Evolutionary conservation across 345 rosid genomes (phyloP), one percentile per base, ranked within the genome.

Genomic region (Combretum micranthum): DNA sequence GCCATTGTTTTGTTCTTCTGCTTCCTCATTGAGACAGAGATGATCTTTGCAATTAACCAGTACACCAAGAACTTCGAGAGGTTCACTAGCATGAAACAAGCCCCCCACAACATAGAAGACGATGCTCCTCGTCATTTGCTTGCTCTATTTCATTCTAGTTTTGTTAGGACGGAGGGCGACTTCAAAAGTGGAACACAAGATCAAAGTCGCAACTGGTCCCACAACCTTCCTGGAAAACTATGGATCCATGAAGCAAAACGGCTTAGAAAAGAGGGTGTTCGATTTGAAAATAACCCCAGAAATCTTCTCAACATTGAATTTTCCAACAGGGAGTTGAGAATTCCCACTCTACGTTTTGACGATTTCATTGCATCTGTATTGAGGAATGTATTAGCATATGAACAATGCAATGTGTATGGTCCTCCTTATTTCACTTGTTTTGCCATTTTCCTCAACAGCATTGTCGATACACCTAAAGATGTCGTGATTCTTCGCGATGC

Each of bases 71-170:
- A 32, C 10, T 32, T 32, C 9, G 9, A 32, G 9, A 26, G 25
- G 37, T 47, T 25, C 52, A 17, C 23, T n/a, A 39, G 32, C 42
- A 48, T 16, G 8, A 19, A 47, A 23, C 7, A 47, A 20, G 10
- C 1, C 3, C 39, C 39, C 39, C 5, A 7, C 9, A 32, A 26
- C 17, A 18, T 20, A 12, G 3, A 20, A 17, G 32, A 18, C 22
- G 1, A 5, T 48, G 53, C 25, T 22, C 52, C 19, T 59, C 60
- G 21, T 13, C 62, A 59, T 20, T 53, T 59, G 26, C 62, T 59
- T n/a, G 16, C 54, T 37, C 62, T 59, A 1, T 59, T 59, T 48
- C 62, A 59, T 45, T 59, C 62, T 4, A 59, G 62, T 37, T 59
- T 59, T 44, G 53, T 59, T 13, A 32, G 50, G 11, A 26, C 17